These are phyloP conservation scores for Candida glucosophila DNA, from an alignment of 1,139 yeast genomes.

Conservation along the genomic window DNA sequence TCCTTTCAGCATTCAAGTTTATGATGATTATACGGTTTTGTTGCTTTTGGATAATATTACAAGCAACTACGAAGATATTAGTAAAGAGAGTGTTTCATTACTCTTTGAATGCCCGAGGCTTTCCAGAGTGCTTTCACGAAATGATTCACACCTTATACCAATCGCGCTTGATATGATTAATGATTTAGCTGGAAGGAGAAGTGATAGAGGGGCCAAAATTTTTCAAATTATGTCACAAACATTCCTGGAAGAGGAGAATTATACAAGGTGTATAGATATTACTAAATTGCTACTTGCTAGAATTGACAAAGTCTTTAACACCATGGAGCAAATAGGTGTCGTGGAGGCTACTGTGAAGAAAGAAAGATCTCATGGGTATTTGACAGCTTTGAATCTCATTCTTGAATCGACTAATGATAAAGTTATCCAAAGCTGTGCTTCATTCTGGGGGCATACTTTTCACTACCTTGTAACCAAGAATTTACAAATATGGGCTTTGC, in stretches of 20 bases:
- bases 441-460: too few relatives aligned
- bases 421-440: too few relatives aligned
- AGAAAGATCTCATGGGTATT: conserved; percentile 56
- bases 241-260: conserved; percentile 9
- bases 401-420: too few relatives aligned
- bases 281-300: conserved; percentile 11
- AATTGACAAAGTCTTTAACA: background rate
- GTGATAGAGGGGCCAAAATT: conserved; percentile 76
- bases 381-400: conserved; percentile 46
- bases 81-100: conserved; percentile 43
- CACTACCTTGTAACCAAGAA: too few relatives aligned
- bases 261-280: conserved; percentile 13
- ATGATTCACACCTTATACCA: too few relatives aligned
- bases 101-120: conserved; percentile 40
- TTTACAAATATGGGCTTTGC: too few relatives aligned
- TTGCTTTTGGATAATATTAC: conserved; percentile 52
- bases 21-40: conserved; percentile 22
- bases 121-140: too few relatives aligned
- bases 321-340: conserved; percentile 6
- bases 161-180: conserved; percentile 37
- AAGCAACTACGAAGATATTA: conserved; percentile 69
- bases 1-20: conserved; percentile 4
- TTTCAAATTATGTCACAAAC: conserved; percentile 38
- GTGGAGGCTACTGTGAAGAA: conserved; percentile 11
- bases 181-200: conserved; percentile 58